phyloP scores from a whole-genome alignment of 2,329 filamentous ascomycete genomes.

The Talaromyces sp. region DNA sequence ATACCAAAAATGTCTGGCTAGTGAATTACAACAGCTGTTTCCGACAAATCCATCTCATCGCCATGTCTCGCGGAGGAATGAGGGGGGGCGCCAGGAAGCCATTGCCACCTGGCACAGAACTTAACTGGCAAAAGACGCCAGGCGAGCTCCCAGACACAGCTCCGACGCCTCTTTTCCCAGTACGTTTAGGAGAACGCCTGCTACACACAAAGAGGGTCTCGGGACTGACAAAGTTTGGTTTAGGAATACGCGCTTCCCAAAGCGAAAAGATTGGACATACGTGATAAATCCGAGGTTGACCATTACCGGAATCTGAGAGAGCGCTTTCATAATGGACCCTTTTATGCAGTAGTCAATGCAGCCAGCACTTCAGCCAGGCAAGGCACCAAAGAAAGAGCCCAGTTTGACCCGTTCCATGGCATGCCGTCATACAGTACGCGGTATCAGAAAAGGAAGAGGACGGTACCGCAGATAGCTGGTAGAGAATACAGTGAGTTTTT shows the following conservation, averaged over 20 bases:
- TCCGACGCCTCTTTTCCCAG: slow-evolving; percentile 45
- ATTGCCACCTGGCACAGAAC: slow-evolving; percentile 34
- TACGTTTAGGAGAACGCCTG: slow-evolving; percentile 19
- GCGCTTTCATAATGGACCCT: slow-evolving; percentile 54
- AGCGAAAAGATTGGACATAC: slow-evolving; percentile 25
- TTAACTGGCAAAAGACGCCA: slow-evolving; percentile 35
- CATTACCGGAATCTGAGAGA: slow-evolving; percentile 50
- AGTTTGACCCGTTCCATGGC: slow-evolving; percentile 58
- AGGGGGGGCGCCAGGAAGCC: slow-evolving; percentile 30
- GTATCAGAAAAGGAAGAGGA: slow-evolving; percentile 53
- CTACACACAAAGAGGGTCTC: neutral
- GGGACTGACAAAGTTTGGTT: neutral
- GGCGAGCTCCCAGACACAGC: slow-evolving; percentile 38
- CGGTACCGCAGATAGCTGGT: slow-evolving; percentile 50
- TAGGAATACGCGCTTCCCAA: slow-evolving; percentile 35
- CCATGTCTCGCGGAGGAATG: slow-evolving; percentile 37
- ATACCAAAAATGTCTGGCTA: neutral
- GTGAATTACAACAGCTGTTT: neutral
- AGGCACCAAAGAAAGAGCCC: slow-evolving; percentile 38
- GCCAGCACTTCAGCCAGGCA: slow-evolving; percentile 38
- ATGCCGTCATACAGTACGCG: slow-evolving; percentile 57
- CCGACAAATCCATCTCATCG: neutral
- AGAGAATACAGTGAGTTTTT: slow-evolving; percentile 53
- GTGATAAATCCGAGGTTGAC: slow-evolving; percentile 46
- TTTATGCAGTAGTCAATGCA: slow-evolving; percentile 51